These are phyloP conservation scores for Pseudohalonectria lignicola DNA, from an alignment of 2,329 filamentous ascomycete species.

Conservation along the genomic window DNA sequence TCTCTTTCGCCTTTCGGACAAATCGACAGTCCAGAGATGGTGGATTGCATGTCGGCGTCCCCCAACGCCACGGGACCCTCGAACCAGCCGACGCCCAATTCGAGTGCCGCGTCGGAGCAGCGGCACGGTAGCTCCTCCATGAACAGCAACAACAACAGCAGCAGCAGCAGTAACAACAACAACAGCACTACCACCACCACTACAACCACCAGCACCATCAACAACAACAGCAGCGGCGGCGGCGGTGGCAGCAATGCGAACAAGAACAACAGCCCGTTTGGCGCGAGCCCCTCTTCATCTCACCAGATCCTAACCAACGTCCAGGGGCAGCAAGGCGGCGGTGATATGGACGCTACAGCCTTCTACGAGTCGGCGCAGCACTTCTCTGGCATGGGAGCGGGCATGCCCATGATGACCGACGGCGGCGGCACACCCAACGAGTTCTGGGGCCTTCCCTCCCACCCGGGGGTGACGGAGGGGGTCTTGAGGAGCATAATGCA, in stretches of 20 bases:
- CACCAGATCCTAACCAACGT: conserved; percentile 17
- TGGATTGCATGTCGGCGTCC: conserved; percentile 36
- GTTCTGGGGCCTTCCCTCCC: conserved; percentile 1
- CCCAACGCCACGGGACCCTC: conserved; percentile 38
- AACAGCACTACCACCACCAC: too few species aligned
- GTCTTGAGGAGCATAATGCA: conserved; percentile 46
- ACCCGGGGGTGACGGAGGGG: conserved; percentile 34
- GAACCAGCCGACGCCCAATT: conserved; percentile 48
- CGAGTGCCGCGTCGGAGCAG: conserved; percentile 37
- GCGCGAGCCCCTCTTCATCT: conserved; percentile 37
- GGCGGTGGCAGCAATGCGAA: background rate
- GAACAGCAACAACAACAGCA: too few species aligned
- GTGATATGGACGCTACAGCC: background rate
- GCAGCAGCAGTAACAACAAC: too few species aligned
- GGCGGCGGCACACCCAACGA: conserved; percentile 8
- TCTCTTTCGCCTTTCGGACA: conserved; percentile 23
- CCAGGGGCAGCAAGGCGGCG: conserved; percentile 16
- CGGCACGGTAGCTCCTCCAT: conserved; percentile 14
- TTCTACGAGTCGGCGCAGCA: background rate
- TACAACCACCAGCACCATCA: too few species aligned
- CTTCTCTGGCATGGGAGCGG: conserved; percentile 3
- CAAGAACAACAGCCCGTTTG: conserved; percentile 34
- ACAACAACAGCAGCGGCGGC: conserved; percentile 18
- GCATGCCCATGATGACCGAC: conserved; percentile 4
- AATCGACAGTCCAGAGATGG: conserved; percentile 29